A percentile compares a stretch with the other conserved stretches of the same genome.
phyloP scores from a whole-genome alignment of 2,329 filamentous ascomycete species.

The Fusarium miscanthi region DNA sequence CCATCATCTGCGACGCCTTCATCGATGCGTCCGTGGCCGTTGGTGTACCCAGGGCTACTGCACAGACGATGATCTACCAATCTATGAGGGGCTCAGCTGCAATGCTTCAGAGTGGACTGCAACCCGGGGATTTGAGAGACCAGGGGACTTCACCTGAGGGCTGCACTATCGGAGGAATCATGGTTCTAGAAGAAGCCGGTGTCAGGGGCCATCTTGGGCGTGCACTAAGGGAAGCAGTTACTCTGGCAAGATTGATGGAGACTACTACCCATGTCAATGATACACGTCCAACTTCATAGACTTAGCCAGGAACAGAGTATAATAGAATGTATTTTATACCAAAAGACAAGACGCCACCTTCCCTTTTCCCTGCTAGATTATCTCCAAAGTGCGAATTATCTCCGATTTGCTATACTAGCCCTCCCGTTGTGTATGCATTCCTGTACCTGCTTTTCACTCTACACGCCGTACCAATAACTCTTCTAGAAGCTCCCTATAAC shows the following conservation, averaged over 20 bases:
- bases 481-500: background rate
- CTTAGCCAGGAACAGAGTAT: background rate
- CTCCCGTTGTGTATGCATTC: background rate
- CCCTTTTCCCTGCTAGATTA: rapidly evolving
- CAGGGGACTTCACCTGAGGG: constrained; percentile 70
- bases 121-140: constrained; percentile 67
- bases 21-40: constrained; percentile 70
- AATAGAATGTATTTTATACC: background rate
- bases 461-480: rapidly evolving
- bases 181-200: constrained; percentile 68
- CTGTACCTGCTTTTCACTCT: background rate
- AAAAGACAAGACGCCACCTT: background rate
- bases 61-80: constrained; percentile 69
- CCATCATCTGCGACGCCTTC: constrained; percentile 67
- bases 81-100: constrained; percentile 67
- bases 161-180: constrained; percentile 68
- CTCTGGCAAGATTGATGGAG: constrained; percentile 57
- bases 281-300: constrained; percentile 41
- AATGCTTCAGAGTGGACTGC: constrained; percentile 63
- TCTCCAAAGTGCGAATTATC: background rate
- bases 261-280: constrained; percentile 55
- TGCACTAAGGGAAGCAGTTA: constrained; percentile 60
- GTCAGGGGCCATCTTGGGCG: constrained; percentile 58
- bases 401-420: background rate
- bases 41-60: constrained; percentile 66